Percentiles rank a stretch among this genome's conserved stretches.
phyloP scores from a whole-genome alignment of 2,329 filamentous ascomycete species.

The Nectriaceae sp. region DNA sequence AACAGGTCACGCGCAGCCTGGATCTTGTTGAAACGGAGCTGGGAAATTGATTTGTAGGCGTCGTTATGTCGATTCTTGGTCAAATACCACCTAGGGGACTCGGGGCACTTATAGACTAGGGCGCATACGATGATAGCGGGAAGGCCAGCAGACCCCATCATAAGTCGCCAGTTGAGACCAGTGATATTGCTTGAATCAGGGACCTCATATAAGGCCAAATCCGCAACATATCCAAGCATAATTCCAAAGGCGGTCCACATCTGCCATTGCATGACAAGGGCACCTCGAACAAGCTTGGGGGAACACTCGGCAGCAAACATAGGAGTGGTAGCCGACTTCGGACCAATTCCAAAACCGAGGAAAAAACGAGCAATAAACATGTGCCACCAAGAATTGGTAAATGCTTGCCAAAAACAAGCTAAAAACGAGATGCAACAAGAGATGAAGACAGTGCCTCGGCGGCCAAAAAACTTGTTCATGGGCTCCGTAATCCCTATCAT shows the following conservation, averaged over 20 bases:
- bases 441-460: conserved; percentile 71
- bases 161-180: conserved; percentile 61
- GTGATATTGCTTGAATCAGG: conserved; percentile 50
- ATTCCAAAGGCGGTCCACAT: conserved; percentile 56
- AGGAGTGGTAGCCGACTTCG: conserved; percentile 63
- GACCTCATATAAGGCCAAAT: conserved; percentile 54
- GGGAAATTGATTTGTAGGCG: conserved; percentile 48
- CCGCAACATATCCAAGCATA: conserved; percentile 54
- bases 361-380: conserved; percentile 42
- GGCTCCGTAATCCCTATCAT: conserved; percentile 55
- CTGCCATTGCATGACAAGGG: conserved; percentile 76
- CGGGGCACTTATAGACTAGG: conserved; percentile 63
- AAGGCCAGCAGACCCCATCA: conserved; percentile 58
- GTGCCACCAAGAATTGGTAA: conserved; percentile 55
- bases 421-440: conserved; percentile 63
- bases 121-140: conserved; percentile 52
- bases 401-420: conserved; percentile 52
- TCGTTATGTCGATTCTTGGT: conserved; percentile 46
- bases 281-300: conserved; percentile 66
- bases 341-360: conserved; percentile 37
- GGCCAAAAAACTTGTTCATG: conserved; percentile 69
- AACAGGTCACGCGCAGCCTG: conserved; percentile 59
- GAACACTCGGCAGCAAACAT: conserved; percentile 73
- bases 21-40: conserved; percentile 51
- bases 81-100: conserved; percentile 51